Base-by-base conservation (phyloP, 2,329 filamentous ascomycete genomes). In the Trichoderma sp. region DNA sequence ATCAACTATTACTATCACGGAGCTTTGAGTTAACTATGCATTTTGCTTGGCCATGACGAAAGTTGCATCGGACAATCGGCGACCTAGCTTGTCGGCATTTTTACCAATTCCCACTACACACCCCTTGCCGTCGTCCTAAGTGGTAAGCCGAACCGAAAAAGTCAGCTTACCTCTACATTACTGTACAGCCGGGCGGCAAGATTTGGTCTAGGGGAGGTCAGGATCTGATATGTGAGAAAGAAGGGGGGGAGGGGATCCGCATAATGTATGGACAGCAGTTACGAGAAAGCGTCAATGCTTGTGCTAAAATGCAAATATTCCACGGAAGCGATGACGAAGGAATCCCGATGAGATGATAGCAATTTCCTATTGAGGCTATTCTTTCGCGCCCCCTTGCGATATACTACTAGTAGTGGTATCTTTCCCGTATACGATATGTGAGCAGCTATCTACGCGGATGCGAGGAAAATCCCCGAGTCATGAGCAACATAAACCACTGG, bases 81-180 rank as follows among this genome's bases (percentile, higher is more conserved):
- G 47, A 50, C 47, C 47, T 23, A 53, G 47, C 13, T 23, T 53
- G 20, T 53, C 47, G 47, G 47, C 47, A 23, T 23, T 23, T 50
- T 50, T n/a, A 20, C n/a, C 43, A 23, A 13, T 53, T 23, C n/a
- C 47, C 47, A 43, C 39, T 43, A 20, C 34, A 26, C 34, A 36
- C 47, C 47, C 47, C 47, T 53, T 58, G 57, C 57, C 6, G n/a
- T 36, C 53, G 17, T 30, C 57, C 66, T 53, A 43, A n/a, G 39
- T 34, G 55, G 57, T 69, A 69, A 61, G 66, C 57, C 28, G 39
- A n/a, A 47, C n/a, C 13, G 57, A 53, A 15, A 34, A 36, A 50
- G 67, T 69, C 67, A 69, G 67, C 67, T 69, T 69, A 69, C 67
- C 53, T 68, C 57, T 50, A 26, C 67, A 61, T 28, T 28, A 50